These are phyloP conservation scores for Leishmania braziliensis DNA, from an alignment of 208 protist species.

Conservation along the genomic window DNA sequence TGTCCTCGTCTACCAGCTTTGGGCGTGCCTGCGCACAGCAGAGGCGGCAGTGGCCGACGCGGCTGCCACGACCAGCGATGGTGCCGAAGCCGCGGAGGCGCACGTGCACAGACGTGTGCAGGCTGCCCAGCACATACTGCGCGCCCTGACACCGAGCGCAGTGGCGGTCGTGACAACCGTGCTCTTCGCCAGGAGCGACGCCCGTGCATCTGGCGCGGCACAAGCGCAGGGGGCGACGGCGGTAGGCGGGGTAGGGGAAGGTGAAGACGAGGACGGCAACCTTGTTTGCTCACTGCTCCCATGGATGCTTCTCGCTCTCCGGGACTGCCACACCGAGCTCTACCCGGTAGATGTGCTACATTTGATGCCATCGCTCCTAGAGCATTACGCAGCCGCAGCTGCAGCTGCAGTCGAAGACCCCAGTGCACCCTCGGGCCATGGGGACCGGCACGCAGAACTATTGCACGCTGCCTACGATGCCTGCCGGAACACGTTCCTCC, in stretches of 20 bases:
- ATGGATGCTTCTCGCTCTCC: conserved; percentile 59
- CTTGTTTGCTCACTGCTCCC: conserved; percentile 41
- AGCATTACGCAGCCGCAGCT: conserved; percentile 24
- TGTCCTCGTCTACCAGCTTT: conserved; percentile 59
- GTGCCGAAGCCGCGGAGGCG: conserved; percentile 1
- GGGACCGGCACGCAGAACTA: conserved; percentile 13
- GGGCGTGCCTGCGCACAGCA: conserved; percentile 31
- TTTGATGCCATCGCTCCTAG: conserved; percentile 48
- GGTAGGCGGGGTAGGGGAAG: not conserved
- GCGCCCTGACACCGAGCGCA: conserved; percentile 59
- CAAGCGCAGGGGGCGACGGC: not conserved
- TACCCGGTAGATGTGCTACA: conserved; percentile 80
- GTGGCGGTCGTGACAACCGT: conserved; percentile 49
- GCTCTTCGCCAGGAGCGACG: conserved; percentile 29
- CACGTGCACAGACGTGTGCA: conserved; percentile 5
- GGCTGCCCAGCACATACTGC: conserved; percentile 34
- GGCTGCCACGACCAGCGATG: not conserved
- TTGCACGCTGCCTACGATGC: conserved; percentile 71
- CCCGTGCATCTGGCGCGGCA: not conserved
- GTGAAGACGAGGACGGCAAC: not conserved
- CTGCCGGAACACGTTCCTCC: conserved; percentile 67
- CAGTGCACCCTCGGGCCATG: not conserved
- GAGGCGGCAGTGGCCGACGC: not conserved
- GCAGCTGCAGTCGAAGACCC: not conserved
- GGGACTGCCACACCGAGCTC: conserved; percentile 37